These are phyloP conservation scores for Gnomoniopsis sp. DNA, from an alignment of 2,329 filamentous ascomycete species.

Conservation along the genomic window DNA sequence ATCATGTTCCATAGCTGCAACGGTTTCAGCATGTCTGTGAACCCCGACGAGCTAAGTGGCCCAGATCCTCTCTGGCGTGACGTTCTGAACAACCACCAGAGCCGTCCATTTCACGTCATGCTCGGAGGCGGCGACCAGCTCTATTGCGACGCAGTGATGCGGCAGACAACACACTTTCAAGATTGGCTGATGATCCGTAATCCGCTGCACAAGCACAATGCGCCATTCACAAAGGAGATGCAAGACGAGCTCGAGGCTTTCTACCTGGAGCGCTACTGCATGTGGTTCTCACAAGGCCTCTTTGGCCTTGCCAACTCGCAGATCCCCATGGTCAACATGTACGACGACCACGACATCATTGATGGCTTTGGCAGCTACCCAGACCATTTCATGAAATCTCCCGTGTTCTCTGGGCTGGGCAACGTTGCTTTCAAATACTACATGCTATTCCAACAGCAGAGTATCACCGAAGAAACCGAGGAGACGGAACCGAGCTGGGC, in stretches of 20 bases:
- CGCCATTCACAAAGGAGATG: slow-evolving; percentile 75
- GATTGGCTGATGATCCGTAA: slow-evolving; percentile 84
- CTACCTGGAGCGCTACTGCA: slow-evolving; percentile 82
- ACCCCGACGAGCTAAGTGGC: slow-evolving; percentile 78
- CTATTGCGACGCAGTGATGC: slow-evolving; percentile 84
- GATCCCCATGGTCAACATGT: slow-evolving; percentile 98
- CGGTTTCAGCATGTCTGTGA: slow-evolving; percentile 80
- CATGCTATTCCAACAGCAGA: slow-evolving; percentile 97
- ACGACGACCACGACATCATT: slow-evolving; percentile 91
- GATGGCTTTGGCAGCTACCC: slow-evolving; percentile 93
- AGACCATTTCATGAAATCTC: slow-evolving; percentile 84
- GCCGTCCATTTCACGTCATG: slow-evolving; percentile 95
- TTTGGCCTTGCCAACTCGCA: slow-evolving; percentile 91
- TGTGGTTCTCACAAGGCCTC: slow-evolving; percentile 95
- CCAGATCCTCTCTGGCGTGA: slow-evolving; percentile 97
- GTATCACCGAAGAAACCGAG: slow-evolving; percentile 74
- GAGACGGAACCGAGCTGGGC: slow-evolving; percentile 88
- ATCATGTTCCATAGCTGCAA: slow-evolving; percentile 99
- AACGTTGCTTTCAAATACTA: slow-evolving; percentile 98
- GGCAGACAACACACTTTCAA: slow-evolving; percentile 71
- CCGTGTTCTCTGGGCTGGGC: slow-evolving; percentile 85
- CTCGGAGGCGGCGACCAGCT: slow-evolving; percentile 95
- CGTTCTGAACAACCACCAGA: slow-evolving; percentile 88
- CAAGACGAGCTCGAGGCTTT: slow-evolving; percentile 85
- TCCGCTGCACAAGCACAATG: slow-evolving; percentile 72